A percentile compares a stretch with the other conserved stretches of the same genome.
phyloP scores from a whole-genome alignment of 345 rosid species.

The Aurinia saxatilis region DNA sequence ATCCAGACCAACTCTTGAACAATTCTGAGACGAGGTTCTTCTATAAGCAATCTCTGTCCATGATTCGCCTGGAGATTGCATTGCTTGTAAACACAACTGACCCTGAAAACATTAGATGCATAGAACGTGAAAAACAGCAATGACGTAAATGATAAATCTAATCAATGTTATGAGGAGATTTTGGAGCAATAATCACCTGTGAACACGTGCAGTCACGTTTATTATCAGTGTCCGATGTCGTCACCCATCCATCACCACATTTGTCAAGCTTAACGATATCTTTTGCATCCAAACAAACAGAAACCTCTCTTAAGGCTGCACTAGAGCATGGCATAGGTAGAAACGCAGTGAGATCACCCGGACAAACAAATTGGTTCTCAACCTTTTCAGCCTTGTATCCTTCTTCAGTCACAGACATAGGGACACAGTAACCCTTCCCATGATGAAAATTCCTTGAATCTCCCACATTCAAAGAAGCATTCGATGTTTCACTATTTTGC shows the following conservation, averaged over 20 bases:
- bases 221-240: constrained; percentile 21
- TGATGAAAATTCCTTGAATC: constrained; percentile 23
- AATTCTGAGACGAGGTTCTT: constrained; percentile 41
- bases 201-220: constrained; percentile 49
- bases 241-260: constrained; percentile 53
- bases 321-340: constrained; percentile 33
- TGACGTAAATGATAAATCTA: neutral
- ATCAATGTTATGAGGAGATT: neutral
- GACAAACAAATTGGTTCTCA: constrained; percentile 43
- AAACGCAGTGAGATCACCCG: constrained; percentile 48
- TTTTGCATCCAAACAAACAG: constrained; percentile 57
- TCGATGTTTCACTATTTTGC: constrained; percentile 31
- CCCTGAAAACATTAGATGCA: constrained; percentile 37
- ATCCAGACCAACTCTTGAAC: constrained; percentile 32
- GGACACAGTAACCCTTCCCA: constrained; percentile 74
- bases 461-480: constrained; percentile 26
- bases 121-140: neutral
- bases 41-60: constrained; percentile 76
- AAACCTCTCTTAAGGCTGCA: constrained; percentile 17
- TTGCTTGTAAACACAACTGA: constrained; percentile 58
- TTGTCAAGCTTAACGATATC: constrained; percentile 60
- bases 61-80: constrained; percentile 41
- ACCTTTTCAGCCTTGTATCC: constrained; percentile 29
- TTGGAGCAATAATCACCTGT: constrained; percentile 32
- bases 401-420: constrained; percentile 42